A percentile compares a stretch with the other conserved stretches of the same genome.
Conservation (phyloP, 306 rosid genomes). For the Trifolium pratense region DNA sequence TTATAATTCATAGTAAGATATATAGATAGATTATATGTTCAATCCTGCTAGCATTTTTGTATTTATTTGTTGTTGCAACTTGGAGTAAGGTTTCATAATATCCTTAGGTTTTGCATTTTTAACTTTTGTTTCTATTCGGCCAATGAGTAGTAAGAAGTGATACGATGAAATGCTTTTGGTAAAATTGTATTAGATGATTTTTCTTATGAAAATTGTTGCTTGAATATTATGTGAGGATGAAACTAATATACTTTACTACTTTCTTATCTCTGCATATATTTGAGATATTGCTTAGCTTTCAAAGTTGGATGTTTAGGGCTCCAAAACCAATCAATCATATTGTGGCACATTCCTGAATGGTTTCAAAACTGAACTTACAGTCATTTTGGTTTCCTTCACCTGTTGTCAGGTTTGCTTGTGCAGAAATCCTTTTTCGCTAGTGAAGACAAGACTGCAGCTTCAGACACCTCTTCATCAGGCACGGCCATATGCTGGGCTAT, state of each 20-base stretch:
- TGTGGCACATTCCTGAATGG: constrained; percentile 21
- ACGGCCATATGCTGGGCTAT: constrained; percentile 80
- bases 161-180: constrained; percentile 12
- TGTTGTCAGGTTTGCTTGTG: constrained; percentile 77
- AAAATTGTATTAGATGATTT: constrained; percentile 30
- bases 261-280: too few species aligned
- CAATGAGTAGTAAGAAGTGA: constrained; percentile 25
- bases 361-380: too few species aligned
- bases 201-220: constrained; percentile 26
- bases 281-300: constrained; percentile 20
- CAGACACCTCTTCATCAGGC: constrained; percentile 91
- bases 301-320: constrained; percentile 32
- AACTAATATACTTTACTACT: too few species aligned
- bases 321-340: constrained; percentile 34
- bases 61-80: constrained; percentile 14
- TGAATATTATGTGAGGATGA: constrained; percentile 14
- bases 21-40: constrained; percentile 10
- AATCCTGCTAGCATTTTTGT: constrained; percentile 24
- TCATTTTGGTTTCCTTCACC: constrained; percentile 42
- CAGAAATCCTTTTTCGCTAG: constrained; percentile 87
- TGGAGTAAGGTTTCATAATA: constrained; percentile 21
- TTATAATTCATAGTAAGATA: neutral
- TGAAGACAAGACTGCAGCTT: constrained; percentile 96
- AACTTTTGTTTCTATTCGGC: neutral
- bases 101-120: constrained; percentile 25